Percentiles rank a stretch among this genome's conserved stretches.
Evolutionary conservation across 164 flowering plant genomes (phyloP).

Genomic region (Echeveria elegans): DNA sequence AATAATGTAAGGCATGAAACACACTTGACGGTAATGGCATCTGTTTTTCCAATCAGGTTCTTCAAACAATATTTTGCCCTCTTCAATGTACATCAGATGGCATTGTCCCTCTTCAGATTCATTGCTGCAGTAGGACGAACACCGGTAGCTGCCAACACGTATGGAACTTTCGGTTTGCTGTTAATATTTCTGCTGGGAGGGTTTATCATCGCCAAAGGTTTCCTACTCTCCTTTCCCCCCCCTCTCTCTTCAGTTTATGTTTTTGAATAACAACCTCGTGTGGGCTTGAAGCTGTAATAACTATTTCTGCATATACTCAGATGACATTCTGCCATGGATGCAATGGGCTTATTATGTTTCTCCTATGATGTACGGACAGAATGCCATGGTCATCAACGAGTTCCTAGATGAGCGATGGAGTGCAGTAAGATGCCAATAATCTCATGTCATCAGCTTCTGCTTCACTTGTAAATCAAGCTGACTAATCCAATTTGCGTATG

Average conservation of each 20-base stretch:
- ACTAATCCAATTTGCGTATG: background rate
- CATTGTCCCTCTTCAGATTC: conserved; percentile 35
- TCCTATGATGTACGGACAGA: conserved; percentile 57
- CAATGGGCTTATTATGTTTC: conserved; percentile 36
- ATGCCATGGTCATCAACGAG: conserved; percentile 47
- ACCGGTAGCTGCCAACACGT: conserved; percentile 28
- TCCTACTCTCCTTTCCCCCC: too few relatives aligned
- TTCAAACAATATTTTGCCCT: conserved; percentile 43
- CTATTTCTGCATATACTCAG: conserved; percentile 14
- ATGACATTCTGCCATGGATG: conserved; percentile 44
- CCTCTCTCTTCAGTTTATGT: too few relatives aligned
- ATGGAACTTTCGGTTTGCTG: conserved; percentile 22
- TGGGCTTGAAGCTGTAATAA: background rate
- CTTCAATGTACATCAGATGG: conserved; percentile 31
- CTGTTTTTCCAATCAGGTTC: conserved; percentile 24
- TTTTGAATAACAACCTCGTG: too few relatives aligned
- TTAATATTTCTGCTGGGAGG: conserved; percentile 19
- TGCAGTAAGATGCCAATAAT: conserved; percentile 23
- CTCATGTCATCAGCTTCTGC: background rate
- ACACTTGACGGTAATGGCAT: background rate
- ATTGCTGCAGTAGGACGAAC: conserved; percentile 34
- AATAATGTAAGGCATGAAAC: too few relatives aligned
- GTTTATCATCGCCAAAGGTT: background rate
- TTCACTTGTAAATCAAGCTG: background rate
- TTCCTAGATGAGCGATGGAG: conserved; percentile 56